These are phyloP conservation scores for Ananas comosus DNA, from an alignment of 176 grass and related monocot species.

Conservation along the genomic window DNA sequence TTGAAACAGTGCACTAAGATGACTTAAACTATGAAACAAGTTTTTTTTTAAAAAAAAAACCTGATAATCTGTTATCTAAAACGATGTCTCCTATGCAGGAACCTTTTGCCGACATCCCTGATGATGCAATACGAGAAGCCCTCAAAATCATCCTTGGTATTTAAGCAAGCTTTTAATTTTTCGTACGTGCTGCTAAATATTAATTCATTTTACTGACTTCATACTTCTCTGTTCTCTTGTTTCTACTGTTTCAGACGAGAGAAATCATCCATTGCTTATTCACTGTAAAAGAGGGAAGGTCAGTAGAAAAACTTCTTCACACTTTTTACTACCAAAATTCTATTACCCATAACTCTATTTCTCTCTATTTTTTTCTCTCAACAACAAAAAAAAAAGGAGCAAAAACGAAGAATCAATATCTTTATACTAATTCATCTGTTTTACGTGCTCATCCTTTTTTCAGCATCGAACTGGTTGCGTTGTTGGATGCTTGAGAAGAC, in stretches of 20 bases:
- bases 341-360: background rate
- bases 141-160: conserved; percentile 83
- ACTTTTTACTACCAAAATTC: background rate
- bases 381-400: background rate
- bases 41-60: background rate
- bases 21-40: background rate
- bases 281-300: conserved; percentile 95
- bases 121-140: conserved; percentile 66
- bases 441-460: conserved; percentile 6
- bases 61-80: background rate
- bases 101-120: conserved; percentile 53
- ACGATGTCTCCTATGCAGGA: conserved; percentile 30
- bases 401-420: too few species aligned
- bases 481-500: conserved; percentile 74
- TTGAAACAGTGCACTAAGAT: background rate
- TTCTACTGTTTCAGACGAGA: conserved; percentile 40
- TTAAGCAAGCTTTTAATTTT: background rate
- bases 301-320: background rate
- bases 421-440: background rate
- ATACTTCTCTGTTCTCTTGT: background rate
- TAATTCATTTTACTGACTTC: conserved; percentile 3
- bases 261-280: conserved; percentile 82
- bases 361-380: background rate
- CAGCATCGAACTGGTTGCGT: conserved; percentile 92
- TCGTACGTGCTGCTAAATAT: background rate